Evolutionary conservation across 768 basidiomycete genomes (phyloP).

Genomic region (Gloeopeniophorella convolvens): DNA sequence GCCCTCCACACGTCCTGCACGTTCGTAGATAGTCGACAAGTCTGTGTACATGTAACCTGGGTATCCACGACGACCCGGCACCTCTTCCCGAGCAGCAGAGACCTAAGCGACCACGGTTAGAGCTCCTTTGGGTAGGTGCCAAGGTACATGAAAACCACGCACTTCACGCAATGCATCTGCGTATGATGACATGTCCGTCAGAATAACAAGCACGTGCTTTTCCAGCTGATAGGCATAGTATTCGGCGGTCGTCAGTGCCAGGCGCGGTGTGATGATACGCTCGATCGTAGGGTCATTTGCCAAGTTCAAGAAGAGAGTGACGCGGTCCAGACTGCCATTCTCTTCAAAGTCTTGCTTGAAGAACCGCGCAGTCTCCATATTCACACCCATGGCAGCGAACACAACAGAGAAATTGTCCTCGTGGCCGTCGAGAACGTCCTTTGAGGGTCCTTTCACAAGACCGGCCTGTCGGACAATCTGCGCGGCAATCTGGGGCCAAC

Average conservation of each 20-base stretch:
- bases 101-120: conserved; percentile 43
- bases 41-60: conserved; percentile 99
- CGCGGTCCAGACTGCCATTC: conserved; percentile 94
- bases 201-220: conserved; percentile 98
- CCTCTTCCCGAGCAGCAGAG: conserved; percentile 98
- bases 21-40: conserved; percentile 98
- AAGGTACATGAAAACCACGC: conserved; percentile 30
- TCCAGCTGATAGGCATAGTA: conserved; percentile 99
- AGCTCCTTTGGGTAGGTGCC: conserved; percentile 2
- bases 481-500: conserved; percentile 75
- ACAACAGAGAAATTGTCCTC: conserved; percentile 99
- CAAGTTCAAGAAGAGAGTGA: conserved; percentile 96
- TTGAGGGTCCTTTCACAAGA: conserved; percentile 91
- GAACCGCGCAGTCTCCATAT: conserved; percentile 99
- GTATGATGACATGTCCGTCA: conserved; percentile 99
- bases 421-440: conserved; percentile 97
- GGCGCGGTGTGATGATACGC: conserved; percentile 97
- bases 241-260: conserved; percentile 96
- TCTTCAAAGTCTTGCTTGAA: conserved; percentile 99
- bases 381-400: conserved; percentile 99
- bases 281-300: conserved; percentile 99
- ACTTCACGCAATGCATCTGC: conserved; percentile 95
- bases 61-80: conserved; percentile 98
- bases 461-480: conserved; percentile 99
- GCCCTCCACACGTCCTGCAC: conserved; percentile 96